Percentiles rank a stretch among this genome's conserved stretches.
Evolutionary conservation across 192 early-diverging fungal genomes (phyloP).

Genomic region (Lunasporangiospora selenospora): DNA sequence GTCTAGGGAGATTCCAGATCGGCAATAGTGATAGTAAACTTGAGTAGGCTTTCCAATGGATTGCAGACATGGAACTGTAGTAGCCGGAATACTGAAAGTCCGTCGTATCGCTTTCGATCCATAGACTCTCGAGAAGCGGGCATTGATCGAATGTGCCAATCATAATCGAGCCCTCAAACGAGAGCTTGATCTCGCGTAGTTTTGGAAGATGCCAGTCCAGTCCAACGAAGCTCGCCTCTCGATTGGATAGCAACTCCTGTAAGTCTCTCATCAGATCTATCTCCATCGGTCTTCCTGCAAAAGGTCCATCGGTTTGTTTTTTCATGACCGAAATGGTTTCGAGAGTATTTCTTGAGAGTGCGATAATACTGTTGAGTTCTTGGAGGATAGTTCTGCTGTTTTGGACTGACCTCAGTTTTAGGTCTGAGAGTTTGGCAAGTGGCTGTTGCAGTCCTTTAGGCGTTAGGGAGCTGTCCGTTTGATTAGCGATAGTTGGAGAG

Average conservation of each 20-base stretch:
- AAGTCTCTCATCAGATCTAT: not conserved
- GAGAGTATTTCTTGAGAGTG: conserved; percentile 6
- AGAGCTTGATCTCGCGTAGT: not conserved
- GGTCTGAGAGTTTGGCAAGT: not conserved
- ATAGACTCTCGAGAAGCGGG: conserved; percentile 3
- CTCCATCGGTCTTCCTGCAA: not conserved
- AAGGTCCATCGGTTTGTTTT: not conserved
- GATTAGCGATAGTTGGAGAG: too few relatives aligned
- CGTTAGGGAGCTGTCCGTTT: too few relatives aligned
- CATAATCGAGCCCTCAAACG: not conserved
- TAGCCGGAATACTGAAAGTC: not conserved
- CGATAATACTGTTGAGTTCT: conserved; percentile 7
- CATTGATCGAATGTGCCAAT: conserved; percentile 9
- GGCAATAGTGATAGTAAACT: conserved; percentile 3
- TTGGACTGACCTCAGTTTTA: not conserved
- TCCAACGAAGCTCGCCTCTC: not conserved
- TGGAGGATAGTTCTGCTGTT: not conserved
- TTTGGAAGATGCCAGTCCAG: not conserved
- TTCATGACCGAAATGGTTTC: not conserved
- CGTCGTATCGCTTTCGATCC: not conserved
- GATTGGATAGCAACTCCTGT: not conserved
- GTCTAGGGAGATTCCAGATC: conserved; percentile 4
- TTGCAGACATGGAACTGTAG: not conserved
- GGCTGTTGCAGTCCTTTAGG: too few relatives aligned
- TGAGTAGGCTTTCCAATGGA: not conserved